Evolutionary conservation across 805 yeast genomes (phyloP), one percentile per base, ranked within the genome.

Genomic region (Sugiyamaella smithiae): DNA sequence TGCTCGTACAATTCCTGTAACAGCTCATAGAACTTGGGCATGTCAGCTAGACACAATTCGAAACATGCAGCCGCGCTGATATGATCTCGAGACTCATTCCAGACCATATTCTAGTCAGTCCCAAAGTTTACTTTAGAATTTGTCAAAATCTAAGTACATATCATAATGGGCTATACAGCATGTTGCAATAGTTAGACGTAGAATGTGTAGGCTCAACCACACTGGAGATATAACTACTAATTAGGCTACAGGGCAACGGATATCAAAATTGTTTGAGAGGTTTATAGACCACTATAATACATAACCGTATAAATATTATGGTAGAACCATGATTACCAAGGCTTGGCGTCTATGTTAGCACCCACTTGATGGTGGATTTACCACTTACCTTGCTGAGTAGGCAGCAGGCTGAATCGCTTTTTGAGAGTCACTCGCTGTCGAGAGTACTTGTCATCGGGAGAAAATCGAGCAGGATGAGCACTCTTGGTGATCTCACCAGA

Each of bases 391-490:
- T 82, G 79, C 68, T 87, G 93, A 49, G 95, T 85, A 63, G 96
- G 96, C 67, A 93, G 77, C 69, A 93, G 68, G 59, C 84, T 83
- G 68, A 73, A 91, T 76, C 99, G 85, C 79, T 88, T 93, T 83
- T 93, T 93, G 67, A 93, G 78, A 50, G 98, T 91, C 45, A 93
- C 97, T 80, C 99, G 88, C 73, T 93, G 98, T 77, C 97, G 85
- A 42, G 99, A 93, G 77, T 88, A 91, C 75, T 93, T 93, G 80
- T 93, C 99, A 69, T 93, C 99, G 60, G 99, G 99, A 28, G 99
- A 93, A 71, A 93, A 93, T 74, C 99, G 85, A 46, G 99, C 99
- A 55, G 99, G 99, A 71, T 93, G 99, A 36, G 99, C 99, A 59
- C 96, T 86, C 76, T 89, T 88, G 67, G 99, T 95, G 75, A 91